A percentile compares a stretch with the other conserved stretches of the same genome.
Evolutionary conservation across 192 early-diverging fungal species (phyloP).

Genomic region (Diversispora epigaea): DNA sequence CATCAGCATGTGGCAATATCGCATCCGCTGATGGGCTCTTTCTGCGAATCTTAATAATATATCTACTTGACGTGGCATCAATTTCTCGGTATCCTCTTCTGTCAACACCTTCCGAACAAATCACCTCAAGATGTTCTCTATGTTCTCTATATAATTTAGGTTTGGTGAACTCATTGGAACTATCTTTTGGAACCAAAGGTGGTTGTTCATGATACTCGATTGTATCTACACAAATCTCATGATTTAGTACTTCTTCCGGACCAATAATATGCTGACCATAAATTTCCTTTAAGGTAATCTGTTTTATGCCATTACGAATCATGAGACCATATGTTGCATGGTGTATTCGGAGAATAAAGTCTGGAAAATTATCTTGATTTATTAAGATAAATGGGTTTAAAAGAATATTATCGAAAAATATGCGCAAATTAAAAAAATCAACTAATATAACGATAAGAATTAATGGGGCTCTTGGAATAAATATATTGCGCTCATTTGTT

Average conservation of each 20-base stretch:
- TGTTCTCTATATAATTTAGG: not conserved
- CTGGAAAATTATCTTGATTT: slow-evolving; percentile 6
- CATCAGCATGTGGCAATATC: slow-evolving; percentile 12
- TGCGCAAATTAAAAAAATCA: not conserved
- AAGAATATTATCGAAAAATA: slow-evolving; percentile 4
- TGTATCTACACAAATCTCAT: not conserved
- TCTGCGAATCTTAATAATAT: not conserved
- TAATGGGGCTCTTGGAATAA: not conserved
- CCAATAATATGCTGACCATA: not conserved
- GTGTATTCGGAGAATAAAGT: slow-evolving; percentile 15
- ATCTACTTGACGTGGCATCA: not conserved
- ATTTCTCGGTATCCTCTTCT: not conserved
- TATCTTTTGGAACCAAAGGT: not conserved
- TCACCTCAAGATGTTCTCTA: not conserved
- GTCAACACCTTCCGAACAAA: not conserved
- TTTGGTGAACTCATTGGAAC: not conserved
- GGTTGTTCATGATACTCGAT: not conserved
- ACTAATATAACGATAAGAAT: not conserved
- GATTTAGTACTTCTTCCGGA: not conserved
- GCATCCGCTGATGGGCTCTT: not conserved
- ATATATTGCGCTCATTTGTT: not conserved
- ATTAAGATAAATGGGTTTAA: not conserved
- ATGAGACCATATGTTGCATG: not conserved
- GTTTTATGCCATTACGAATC: not conserved
- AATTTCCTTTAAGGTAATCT: not conserved